Evolutionary conservation across 2,329 filamentous ascomycete species (phyloP).

Genomic region (Rugonectria rugulosa): DNA sequence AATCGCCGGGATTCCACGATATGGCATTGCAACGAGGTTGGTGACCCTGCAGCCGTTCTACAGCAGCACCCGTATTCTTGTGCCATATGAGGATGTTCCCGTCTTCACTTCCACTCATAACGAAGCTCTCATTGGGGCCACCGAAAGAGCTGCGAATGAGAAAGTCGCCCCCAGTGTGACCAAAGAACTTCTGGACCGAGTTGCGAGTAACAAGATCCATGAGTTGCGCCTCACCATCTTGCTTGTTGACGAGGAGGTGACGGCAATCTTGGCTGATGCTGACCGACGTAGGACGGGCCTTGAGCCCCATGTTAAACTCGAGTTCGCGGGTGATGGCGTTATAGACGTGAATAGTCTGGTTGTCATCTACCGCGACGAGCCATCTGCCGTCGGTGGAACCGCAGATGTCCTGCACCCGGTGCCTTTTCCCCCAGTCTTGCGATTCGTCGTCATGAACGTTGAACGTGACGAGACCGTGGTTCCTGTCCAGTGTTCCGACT

Average conservation of each 20-base stretch:
- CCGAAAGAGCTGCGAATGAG: constrained; percentile 87
- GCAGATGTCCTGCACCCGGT: constrained; percentile 85
- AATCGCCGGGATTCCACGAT: constrained; percentile 85
- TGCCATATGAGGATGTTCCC: constrained; percentile 88
- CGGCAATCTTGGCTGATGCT: constrained; percentile 83
- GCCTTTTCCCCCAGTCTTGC: constrained; percentile 72
- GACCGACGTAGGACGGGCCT: constrained; percentile 77
- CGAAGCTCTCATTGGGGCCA: constrained; percentile 89
- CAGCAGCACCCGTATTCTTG: constrained; percentile 77
- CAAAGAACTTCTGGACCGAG: constrained; percentile 76
- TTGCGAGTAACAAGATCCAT: constrained; percentile 78
- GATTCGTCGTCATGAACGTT: constrained; percentile 67
- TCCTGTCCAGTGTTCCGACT: constrained; percentile 76
- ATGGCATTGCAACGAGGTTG: constrained; percentile 82
- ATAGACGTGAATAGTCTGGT: constrained; percentile 79
- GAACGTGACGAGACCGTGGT: constrained; percentile 74
- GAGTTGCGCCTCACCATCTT: constrained; percentile 77
- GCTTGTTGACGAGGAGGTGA: constrained; percentile 82
- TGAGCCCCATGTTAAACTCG: constrained; percentile 73
- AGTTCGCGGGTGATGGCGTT: constrained; percentile 78
- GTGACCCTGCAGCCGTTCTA: constrained; percentile 82
- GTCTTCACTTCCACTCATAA: constrained; percentile 88
- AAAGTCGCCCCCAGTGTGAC: constrained; percentile 76
- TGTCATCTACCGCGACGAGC: constrained; percentile 79
- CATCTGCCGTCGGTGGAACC: constrained; percentile 81